Evolutionary conservation across 2,329 filamentous ascomycete genomes (phyloP).

Genomic region (Fusarium brachygibbosum): DNA sequence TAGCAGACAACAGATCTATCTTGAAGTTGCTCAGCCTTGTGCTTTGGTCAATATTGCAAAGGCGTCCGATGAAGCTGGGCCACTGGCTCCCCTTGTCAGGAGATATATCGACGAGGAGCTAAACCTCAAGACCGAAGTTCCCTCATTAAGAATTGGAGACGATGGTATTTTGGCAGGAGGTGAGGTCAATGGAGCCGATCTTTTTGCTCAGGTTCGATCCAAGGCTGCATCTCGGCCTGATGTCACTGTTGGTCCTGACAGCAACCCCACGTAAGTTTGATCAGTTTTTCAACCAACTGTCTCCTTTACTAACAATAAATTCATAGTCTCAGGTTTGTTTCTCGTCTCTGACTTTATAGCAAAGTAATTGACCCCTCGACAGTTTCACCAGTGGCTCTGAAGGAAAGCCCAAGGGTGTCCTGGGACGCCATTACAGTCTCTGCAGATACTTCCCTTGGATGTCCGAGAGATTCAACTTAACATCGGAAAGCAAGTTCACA

Average conservation of each 20-base stretch:
- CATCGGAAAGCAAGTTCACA: constrained; percentile 80
- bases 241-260: constrained; percentile 85
- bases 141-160: constrained; percentile 17
- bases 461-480: constrained; percentile 83
- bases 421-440: constrained; percentile 87
- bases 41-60: constrained; percentile 80
- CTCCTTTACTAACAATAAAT: background rate
- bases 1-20: constrained; percentile 65
- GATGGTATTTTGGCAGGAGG: constrained; percentile 22
- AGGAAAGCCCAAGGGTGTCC: constrained; percentile 86
- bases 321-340: constrained; percentile 3
- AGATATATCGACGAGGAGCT: constrained; percentile 21
- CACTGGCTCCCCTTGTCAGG: constrained; percentile 18
- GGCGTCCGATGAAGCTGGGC: constrained; percentile 72
- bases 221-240: constrained; percentile 71
- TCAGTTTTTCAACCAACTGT: background rate
- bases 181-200: constrained; percentile 17
- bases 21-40: constrained; percentile 81
- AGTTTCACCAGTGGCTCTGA: constrained; percentile 81
- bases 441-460: constrained; percentile 95
- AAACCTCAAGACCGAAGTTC: constrained; percentile 25
- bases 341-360: background rate
- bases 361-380: background rate
- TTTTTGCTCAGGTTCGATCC: constrained; percentile 54
- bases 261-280: constrained; percentile 63